phyloP scores from a whole-genome alignment of 129 eudicot species.

The Rutidosis leptorrhynchoides region DNA sequence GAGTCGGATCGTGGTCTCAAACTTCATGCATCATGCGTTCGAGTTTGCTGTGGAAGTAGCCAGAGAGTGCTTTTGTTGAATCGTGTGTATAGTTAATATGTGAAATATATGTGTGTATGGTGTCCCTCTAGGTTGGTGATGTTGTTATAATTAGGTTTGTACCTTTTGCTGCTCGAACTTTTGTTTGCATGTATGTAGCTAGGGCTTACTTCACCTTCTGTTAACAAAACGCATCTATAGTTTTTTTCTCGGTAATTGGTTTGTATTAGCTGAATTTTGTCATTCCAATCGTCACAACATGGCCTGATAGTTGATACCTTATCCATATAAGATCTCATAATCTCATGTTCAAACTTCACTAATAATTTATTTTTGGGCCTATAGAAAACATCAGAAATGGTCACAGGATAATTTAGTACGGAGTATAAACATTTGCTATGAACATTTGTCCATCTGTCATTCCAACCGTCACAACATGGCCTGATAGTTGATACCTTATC shows the following conservation, averaged over 20 bases:
- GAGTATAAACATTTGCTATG: too few relatives aligned
- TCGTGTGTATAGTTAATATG: conserved; percentile 20
- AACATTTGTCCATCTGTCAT: too few relatives aligned
- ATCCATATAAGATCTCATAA: too few relatives aligned
- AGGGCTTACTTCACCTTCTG: conserved; percentile 15
- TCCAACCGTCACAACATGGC: too few relatives aligned
- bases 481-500: too few relatives aligned
- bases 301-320: too few relatives aligned
- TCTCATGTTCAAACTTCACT: too few relatives aligned
- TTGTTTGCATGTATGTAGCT: conserved; percentile 17
- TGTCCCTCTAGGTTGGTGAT: conserved; percentile 12
- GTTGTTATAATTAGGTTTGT: conserved; percentile 28
- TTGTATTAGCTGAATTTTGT: background rate
- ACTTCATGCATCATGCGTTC: conserved; percentile 19
- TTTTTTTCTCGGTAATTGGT: background rate
- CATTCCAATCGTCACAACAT: too few relatives aligned
- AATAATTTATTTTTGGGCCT: too few relatives aligned
- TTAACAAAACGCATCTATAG: background rate
- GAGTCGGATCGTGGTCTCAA: background rate
- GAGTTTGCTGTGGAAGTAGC: conserved; percentile 6
- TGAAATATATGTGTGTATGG: conserved; percentile 29
- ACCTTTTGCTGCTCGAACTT: conserved; percentile 12
- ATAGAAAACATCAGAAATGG: too few relatives aligned
- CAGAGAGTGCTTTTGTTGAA: background rate
- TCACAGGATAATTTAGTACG: too few relatives aligned